Evolutionary conservation across 306 rosid genomes (phyloP).

Genomic region (Cucurbita moschata): DNA sequence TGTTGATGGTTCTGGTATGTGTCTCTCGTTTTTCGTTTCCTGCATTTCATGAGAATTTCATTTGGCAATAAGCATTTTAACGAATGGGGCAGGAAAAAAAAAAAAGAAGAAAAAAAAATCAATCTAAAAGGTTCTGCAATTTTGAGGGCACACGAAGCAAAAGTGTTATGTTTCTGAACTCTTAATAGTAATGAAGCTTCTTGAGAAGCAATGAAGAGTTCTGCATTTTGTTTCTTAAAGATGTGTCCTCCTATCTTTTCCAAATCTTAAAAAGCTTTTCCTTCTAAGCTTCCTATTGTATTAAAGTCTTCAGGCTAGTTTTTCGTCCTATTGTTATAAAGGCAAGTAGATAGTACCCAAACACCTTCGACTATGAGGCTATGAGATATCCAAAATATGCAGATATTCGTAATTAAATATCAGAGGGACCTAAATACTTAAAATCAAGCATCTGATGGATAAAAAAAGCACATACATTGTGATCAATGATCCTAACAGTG

Average conservation of each 20-base stretch:
- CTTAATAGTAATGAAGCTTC: background rate
- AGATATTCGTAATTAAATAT: background rate
- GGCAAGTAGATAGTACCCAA: background rate
- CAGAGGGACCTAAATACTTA: background rate
- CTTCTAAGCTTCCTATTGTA: background rate
- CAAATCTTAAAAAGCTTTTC: background rate
- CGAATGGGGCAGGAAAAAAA: background rate
- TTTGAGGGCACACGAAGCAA: background rate
- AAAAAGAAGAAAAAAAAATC: background rate
- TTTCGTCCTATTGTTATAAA: background rate
- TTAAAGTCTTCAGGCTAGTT: background rate
- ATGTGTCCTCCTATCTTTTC: background rate
- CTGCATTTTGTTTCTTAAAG: background rate
- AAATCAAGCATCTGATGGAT: background rate
- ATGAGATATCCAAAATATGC: background rate
- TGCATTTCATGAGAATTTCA: background rate
- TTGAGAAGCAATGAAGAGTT: background rate
- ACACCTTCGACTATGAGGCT: background rate
- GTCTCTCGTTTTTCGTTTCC: background rate
- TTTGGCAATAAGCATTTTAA: background rate
- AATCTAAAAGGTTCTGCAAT: background rate
- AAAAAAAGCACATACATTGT: background rate
- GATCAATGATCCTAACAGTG: background rate
- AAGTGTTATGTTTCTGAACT: background rate
- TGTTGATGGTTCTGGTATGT: conserved; percentile 59